Percentiles rank a stretch among this genome's conserved stretches.
These are phyloP conservation scores for Dactylis glomerata DNA, from an alignment of 176 grass and related monocot genomes.

Conservation along the genomic window DNA sequence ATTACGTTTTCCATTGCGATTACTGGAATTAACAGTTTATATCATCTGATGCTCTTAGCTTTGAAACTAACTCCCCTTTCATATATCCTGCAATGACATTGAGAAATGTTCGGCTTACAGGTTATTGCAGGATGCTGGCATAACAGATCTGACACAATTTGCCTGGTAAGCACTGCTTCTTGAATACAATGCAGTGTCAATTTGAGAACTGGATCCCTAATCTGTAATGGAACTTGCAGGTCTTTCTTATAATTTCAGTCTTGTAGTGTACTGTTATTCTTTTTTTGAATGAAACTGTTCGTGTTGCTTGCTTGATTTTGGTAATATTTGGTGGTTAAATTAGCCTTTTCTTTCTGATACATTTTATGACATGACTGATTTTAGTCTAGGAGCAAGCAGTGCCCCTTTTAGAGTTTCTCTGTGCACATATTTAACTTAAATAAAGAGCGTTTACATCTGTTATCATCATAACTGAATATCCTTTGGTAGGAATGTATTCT, in stretches of 20 bases:
- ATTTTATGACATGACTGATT: background rate
- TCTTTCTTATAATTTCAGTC: constrained; percentile 1
- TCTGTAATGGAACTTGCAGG: background rate
- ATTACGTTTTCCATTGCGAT: background rate
- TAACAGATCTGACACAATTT: constrained; percentile 83
- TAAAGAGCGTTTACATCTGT: background rate
- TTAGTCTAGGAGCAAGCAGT: background rate
- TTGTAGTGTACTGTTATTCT: background rate
- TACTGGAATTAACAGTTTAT: background rate
- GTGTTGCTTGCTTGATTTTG: background rate
- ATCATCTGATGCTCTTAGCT: background rate
- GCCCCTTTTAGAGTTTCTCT: background rate
- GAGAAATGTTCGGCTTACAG: constrained; percentile 38
- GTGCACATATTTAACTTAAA: background rate
- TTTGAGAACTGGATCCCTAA: background rate
- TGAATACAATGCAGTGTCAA: background rate
- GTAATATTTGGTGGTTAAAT: background rate
- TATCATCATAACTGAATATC: constrained; percentile 7
- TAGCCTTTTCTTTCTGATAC: background rate
- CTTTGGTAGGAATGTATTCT: background rate
- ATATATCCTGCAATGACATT: background rate
- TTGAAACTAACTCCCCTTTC: background rate
- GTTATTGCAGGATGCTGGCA: constrained; percentile 87
- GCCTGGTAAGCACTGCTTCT: constrained; percentile 57
- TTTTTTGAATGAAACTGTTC: background rate